phyloP scores from a whole-genome alignment of 2,329 filamentous ascomycete species.

The Ascochyta viciae-villosae region DNA sequence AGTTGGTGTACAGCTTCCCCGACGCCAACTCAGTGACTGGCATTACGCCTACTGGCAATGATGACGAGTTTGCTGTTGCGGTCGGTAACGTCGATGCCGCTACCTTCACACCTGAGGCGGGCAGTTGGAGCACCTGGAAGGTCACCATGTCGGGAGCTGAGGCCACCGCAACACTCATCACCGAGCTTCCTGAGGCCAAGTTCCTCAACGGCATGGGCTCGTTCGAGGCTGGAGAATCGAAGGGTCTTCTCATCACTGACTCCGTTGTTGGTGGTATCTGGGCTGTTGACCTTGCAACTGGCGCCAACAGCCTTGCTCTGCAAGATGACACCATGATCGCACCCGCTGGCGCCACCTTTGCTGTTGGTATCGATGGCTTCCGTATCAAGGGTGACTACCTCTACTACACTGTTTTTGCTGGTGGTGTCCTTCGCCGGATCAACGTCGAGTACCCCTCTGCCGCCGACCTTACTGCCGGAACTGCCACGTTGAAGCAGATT shows the following conservation, averaged over 20 bases:
- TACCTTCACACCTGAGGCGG: constrained; percentile 15
- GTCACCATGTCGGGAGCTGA: constrained; percentile 5
- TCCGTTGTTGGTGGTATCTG: constrained; percentile 16
- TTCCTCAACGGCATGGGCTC: constrained; percentile 18
- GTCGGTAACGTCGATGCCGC: constrained; percentile 16
- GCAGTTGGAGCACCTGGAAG: constrained; percentile 19
- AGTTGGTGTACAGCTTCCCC: constrained; percentile 15
- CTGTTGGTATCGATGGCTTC: constrained; percentile 19
- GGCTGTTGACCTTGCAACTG: constrained; percentile 12
- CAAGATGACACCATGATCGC: constrained; percentile 16
- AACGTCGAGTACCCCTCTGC: constrained; percentile 11
- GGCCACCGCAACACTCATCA: constrained; percentile 13
- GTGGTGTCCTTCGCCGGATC: constrained; percentile 16
- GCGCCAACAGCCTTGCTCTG: constrained; percentile 14
- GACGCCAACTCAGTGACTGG: constrained; percentile 16
- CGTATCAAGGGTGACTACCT: constrained; percentile 13
- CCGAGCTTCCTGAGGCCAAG: constrained; percentile 11
- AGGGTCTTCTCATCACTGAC: constrained; percentile 17
- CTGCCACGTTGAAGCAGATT: constrained; percentile 14
- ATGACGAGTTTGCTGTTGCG: constrained; percentile 19
- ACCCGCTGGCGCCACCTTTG: constrained; percentile 13
- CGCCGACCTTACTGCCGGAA: constrained; percentile 11
- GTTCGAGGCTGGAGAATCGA: constrained; percentile 8
- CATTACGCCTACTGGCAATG: constrained; percentile 14
- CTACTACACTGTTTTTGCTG: constrained; percentile 16